These are phyloP conservation scores for Coemansia sp. DNA, from an alignment of 192 early-diverging fungal genomes.

Conservation along the genomic window DNA sequence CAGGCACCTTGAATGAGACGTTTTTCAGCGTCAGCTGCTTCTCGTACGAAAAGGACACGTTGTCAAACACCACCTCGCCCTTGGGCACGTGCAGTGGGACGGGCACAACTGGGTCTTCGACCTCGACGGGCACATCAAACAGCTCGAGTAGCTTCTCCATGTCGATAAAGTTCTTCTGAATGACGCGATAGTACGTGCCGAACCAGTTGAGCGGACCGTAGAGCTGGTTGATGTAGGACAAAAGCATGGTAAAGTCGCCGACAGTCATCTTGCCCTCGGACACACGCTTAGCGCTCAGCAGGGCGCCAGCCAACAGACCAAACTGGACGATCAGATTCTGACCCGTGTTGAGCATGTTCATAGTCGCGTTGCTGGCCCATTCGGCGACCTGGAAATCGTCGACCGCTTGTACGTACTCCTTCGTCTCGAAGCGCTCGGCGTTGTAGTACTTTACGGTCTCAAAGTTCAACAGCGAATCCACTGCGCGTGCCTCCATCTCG, in stretches of 20 bases:
- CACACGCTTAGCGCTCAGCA: conserved; percentile 87
- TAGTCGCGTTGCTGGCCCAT: conserved; percentile 73
- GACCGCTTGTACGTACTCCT: conserved; percentile 79
- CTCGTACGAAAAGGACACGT: conserved; percentile 72
- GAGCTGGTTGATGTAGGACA: conserved; percentile 88
- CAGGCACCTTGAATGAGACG: conserved; percentile 55
- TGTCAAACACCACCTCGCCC: conserved; percentile 67
- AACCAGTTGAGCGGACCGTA: conserved; percentile 91
- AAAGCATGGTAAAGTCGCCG: conserved; percentile 87
- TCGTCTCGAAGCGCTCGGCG: conserved; percentile 85
- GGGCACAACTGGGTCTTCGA: conserved; percentile 37
- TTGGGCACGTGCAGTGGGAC: conserved; percentile 34
- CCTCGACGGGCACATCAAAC: conserved; percentile 58
- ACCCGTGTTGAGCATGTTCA: conserved; percentile 82
- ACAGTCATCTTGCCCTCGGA: conserved; percentile 71
- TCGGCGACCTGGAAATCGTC: conserved; percentile 82
- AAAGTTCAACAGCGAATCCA: conserved; percentile 96
- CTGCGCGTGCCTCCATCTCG: conserved; percentile 79
- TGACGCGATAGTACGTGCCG: conserved; percentile 92
- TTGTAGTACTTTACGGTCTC: conserved; percentile 99
- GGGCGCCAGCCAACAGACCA: conserved; percentile 79
- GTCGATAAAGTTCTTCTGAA: conserved; percentile 92
- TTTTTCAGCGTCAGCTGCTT: conserved; percentile 53
- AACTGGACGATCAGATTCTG: conserved; percentile 89
- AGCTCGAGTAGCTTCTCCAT: conserved; percentile 98